phyloP scores from a whole-genome alignment of 2,329 filamentous ascomycete species.

The Byssoonygena ceratinophila region DNA sequence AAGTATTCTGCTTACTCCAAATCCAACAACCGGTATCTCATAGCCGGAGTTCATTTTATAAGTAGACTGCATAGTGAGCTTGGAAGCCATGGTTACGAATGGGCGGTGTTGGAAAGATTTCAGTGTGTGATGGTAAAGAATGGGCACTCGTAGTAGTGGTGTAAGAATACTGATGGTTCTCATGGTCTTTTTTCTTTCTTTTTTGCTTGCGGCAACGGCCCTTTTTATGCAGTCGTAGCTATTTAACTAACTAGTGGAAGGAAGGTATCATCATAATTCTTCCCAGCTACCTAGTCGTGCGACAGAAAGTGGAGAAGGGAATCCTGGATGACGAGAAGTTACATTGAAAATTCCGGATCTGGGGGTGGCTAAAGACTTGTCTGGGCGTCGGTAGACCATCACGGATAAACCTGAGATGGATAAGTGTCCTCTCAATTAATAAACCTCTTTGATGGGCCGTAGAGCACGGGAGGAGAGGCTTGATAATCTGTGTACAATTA shows the following conservation, averaged over 20 bases:
- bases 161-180: background rate
- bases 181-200: background rate
- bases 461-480: background rate
- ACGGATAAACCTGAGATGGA: no score
- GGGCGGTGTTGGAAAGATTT: background rate
- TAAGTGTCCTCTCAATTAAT: no score
- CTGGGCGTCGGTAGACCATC: no score
- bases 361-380: background rate
- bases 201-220: background rate
- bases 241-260: no score
- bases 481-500: background rate
- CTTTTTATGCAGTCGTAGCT: no score
- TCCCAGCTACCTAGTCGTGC: background rate
- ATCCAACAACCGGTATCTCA: conserved; percentile 49
- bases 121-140: background rate
- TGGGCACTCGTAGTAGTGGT: background rate
- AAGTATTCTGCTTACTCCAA: conserved; percentile 27
- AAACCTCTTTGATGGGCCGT: no score
- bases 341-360: background rate
- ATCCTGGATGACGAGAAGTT: background rate
- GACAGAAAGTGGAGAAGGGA: background rate
- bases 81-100: conserved; percentile 13
- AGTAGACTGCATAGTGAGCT: conserved; percentile 26
- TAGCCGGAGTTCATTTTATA: conserved; percentile 48
- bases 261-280: no score